Evolutionary conservation across 176 grass and related monocot genomes (phyloP).

Genomic region (Zoysia pacifica): DNA sequence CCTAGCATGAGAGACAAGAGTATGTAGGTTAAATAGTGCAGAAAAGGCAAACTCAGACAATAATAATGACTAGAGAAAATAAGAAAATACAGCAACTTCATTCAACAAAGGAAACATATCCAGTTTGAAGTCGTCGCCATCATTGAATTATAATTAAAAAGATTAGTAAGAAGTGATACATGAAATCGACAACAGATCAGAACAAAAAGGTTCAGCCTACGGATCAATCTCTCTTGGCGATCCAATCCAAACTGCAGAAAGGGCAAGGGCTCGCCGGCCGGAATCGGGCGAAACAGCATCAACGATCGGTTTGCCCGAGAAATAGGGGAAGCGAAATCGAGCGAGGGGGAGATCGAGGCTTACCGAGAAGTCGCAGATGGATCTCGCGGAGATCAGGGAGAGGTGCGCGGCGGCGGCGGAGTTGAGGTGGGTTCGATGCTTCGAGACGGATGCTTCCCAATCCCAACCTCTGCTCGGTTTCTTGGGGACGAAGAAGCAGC

Average conservation of each 20-base stretch:
- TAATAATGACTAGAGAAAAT: too few species aligned
- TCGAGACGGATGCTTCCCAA: not conserved
- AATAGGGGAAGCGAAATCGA: not conserved
- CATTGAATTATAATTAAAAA: too few species aligned
- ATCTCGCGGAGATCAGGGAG: not conserved
- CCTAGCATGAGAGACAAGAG: slow-evolving; percentile 31
- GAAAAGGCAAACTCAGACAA: not conserved
- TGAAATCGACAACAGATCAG: too few species aligned
- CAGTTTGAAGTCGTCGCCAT: too few species aligned
- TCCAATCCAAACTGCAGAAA: not conserved
- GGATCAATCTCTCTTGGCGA: not conserved
- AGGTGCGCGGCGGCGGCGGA: not conserved
- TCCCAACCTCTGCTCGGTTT: not conserved
- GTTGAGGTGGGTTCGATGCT: not conserved
- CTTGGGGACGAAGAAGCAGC: not conserved
- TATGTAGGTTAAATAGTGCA: not conserved
- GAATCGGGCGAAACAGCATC: not conserved
- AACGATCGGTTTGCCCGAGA: not conserved
- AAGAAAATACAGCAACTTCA: too few species aligned
- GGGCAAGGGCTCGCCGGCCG: not conserved
- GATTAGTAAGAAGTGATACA: too few species aligned
- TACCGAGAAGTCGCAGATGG: not conserved
- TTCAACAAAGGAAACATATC: too few species aligned
- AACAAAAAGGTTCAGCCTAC: too few species aligned
- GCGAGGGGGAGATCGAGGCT: not conserved